A percentile compares a stretch with the other conserved stretches of the same genome.
These are phyloP conservation scores for Parathielavia appendiculata DNA, from an alignment of 495 filamentous ascomycete genomes.

Conservation along the genomic window DNA sequence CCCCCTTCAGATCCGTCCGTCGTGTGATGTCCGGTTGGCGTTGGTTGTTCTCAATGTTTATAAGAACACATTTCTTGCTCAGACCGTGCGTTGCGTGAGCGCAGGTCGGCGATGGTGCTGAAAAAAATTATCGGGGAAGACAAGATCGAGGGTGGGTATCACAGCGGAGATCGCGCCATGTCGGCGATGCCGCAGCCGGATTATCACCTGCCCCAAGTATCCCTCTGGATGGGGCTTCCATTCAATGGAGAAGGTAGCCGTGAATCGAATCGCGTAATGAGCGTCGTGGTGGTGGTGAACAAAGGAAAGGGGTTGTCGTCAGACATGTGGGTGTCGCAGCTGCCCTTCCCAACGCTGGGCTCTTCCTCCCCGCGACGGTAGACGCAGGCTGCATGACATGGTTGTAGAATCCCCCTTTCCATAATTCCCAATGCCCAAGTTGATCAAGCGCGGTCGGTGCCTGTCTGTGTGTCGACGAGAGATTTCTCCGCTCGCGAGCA, in stretches of 20 bases:
- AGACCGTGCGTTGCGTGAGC: not conserved
- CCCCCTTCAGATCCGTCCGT: not conserved
- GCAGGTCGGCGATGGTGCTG: not conserved
- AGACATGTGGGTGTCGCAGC: conserved; percentile 11
- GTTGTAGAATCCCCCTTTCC: conserved; percentile 13
- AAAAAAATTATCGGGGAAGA: too few species aligned
- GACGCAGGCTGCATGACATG: not conserved
- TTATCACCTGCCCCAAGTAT: not conserved
- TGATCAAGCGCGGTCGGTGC: conserved; percentile 7
- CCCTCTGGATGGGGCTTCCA: not conserved
- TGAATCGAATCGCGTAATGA: conserved; percentile 4
- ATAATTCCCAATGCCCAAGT: conserved; percentile 7
- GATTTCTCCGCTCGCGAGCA: conserved; percentile 22
- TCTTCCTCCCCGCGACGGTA: conserved; percentile 15
- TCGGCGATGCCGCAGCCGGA: not conserved
- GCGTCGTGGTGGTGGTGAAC: conserved; percentile 6
- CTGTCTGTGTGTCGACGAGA: conserved; percentile 16
- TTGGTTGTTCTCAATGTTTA: not conserved
- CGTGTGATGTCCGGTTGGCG: not conserved
- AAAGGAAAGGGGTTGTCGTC: conserved; percentile 16
- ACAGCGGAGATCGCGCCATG: not conserved
- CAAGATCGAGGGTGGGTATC: too few species aligned
- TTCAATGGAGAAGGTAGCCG: not conserved
- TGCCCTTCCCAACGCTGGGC: conserved; percentile 10
- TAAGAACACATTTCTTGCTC: conserved; percentile 1